Conservation (phyloP, 305 asterid genomes). For the Monarda citriodora region DNA sequence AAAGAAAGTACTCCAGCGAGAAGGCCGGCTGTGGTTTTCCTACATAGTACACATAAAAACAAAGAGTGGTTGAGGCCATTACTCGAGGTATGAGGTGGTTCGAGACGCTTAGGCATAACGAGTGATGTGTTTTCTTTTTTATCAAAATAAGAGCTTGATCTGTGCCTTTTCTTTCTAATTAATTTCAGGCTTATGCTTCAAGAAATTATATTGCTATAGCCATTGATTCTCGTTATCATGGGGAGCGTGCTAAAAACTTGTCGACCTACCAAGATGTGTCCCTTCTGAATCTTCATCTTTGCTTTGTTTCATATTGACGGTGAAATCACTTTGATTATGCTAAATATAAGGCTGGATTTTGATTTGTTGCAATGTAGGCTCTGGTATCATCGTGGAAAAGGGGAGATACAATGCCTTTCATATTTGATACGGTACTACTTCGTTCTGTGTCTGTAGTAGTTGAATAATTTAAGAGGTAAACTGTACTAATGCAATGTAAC, state of each 20-base stretch:
- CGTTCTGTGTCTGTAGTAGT: neutral
- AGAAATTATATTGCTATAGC: constrained; percentile 88
- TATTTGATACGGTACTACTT: constrained; percentile 73
- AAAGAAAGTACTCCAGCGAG: constrained; percentile 39
- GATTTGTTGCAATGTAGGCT: constrained; percentile 51
- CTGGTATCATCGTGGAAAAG: constrained; percentile 81
- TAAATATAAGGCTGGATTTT: neutral
- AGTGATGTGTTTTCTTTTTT: neutral
- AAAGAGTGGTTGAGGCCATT: constrained; percentile 96
- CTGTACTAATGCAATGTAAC: constrained; percentile 18
- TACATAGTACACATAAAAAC: constrained; percentile 89
- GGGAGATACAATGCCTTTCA: constrained; percentile 92
- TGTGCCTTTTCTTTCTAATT: neutral
- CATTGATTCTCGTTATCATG: constrained; percentile 97
- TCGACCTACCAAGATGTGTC: constrained; percentile 87
- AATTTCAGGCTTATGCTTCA: constrained; percentile 90
- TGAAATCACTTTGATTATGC: constrained; percentile 9
- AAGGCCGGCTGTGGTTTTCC: constrained; percentile 83
- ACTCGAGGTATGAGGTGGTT: constrained; percentile 63
- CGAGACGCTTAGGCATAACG: constrained; percentile 17
- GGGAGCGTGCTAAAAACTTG: constrained; percentile 80
- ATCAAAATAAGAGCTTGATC: constrained; percentile 16
- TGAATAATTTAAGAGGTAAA: neutral
- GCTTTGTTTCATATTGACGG: constrained; percentile 8
- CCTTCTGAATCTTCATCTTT: constrained; percentile 19